Evolutionary conservation across 2,329 filamentous ascomycete species (phyloP), one percentile per base, ranked within the genome.

Genomic region (Sordariomycetes sp.): DNA sequence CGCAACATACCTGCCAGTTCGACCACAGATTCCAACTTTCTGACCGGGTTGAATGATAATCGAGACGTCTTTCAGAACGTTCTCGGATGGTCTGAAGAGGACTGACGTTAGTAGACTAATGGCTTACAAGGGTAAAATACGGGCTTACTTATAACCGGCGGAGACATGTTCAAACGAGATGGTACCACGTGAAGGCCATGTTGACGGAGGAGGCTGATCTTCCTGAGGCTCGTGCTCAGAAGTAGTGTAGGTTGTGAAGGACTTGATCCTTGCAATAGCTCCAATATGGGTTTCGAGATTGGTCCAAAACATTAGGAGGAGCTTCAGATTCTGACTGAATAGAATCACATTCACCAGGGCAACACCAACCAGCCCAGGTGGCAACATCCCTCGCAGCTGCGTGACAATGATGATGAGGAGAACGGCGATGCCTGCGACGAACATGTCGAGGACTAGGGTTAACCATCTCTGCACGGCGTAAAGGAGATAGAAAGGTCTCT

Each of bases 171-270:
- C 76, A 60, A 95, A 93, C 28, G 81, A 70, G 14, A 95, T 78
- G 35, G 78, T 79, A 33, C 88, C 88, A 45, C 84, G 71, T 14
- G 83, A 74, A 10, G 88, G 88, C 88, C 88, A 95, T 49, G 80
- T 80, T 36, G 85, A 80, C 7, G 85, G 79, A 20, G 87, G 86
- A 8, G 19, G 9, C 5, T 21, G 32, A 3, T 26, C 40, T 15
- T 46, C 42, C 18, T 39, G 36, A 2, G 36, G 35, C 14, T 34
- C 20, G 23, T 30, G 36, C 11, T 49, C 46, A 0, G 35, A 39
- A 1, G n/a, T 11, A 6, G 29, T 31, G 14, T 17, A 11, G 6
- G 14, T 14, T 10, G 25, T 41, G 26, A 56, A 57, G 4, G 36
- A 38, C 37, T 43, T 44, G 4, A 54, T 38, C 7, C 51, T 39